Conservation (phyloP, 306 rosid species). For the Chamaecrista fasciculata region DNA sequence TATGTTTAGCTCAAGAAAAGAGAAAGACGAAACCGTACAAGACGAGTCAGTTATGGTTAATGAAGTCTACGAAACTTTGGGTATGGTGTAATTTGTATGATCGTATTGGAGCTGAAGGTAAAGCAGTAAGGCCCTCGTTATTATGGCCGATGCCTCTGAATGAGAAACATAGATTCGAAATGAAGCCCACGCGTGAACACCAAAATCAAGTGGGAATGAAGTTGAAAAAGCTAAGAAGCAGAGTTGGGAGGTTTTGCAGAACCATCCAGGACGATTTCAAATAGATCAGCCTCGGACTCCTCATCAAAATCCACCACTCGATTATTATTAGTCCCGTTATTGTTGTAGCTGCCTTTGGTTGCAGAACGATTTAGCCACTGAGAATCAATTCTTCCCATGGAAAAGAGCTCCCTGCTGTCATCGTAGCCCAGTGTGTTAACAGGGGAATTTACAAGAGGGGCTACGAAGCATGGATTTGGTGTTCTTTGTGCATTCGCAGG, state of each 20-base stretch:
- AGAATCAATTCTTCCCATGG: slow-evolving; percentile 87
- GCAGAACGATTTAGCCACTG: slow-evolving; percentile 53
- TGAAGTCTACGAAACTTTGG: slow-evolving; percentile 7
- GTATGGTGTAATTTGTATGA: slow-evolving; percentile 16
- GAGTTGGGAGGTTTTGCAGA: slow-evolving; percentile 35
- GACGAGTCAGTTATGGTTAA: slow-evolving; percentile 24
- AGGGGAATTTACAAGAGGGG: slow-evolving; percentile 47
- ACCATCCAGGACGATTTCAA: slow-evolving; percentile 50
- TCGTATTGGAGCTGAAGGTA: not conserved
- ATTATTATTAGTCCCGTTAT: not conserved
- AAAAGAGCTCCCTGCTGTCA: slow-evolving; percentile 88
- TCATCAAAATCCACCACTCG: slow-evolving; percentile 44
- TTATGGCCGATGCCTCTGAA: slow-evolving; percentile 5
- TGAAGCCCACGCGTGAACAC: slow-evolving; percentile 6
- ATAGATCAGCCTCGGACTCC: slow-evolving; percentile 54
- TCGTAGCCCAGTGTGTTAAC: slow-evolving; percentile 56
- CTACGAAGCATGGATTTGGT: slow-evolving; percentile 83
- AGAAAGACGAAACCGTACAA: slow-evolving; percentile 12
- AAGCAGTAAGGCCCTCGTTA: not conserved
- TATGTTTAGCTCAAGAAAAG: not conserved
- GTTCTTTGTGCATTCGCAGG: slow-evolving; percentile 88
- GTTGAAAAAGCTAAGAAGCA: slow-evolving; percentile 28
- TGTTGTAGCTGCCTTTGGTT: slow-evolving; percentile 42
- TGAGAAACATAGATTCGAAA: slow-evolving; percentile 18
- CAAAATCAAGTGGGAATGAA: slow-evolving; percentile 19